Conservation (phyloP, 257 asterid genomes). For the Datura wrightii region DNA sequence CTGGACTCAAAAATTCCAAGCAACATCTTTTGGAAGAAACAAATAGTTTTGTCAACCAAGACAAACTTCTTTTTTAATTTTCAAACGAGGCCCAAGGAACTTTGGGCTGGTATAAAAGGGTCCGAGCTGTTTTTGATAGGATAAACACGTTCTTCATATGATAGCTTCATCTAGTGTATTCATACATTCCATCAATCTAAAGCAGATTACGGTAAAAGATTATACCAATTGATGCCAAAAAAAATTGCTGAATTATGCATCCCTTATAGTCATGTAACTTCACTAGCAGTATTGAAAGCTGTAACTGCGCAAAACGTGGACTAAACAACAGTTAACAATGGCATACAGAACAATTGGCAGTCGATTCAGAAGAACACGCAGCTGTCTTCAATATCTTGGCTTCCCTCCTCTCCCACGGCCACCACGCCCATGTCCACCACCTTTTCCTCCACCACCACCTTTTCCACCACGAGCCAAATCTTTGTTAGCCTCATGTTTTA, state of each 20-base stretch:
- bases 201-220: background rate
- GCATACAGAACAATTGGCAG: background rate
- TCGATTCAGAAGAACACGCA: background rate
- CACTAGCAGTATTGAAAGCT: background rate
- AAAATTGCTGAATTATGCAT: background rate
- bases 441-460: conserved; percentile 57
- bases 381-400: conserved; percentile 12
- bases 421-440: conserved; percentile 59
- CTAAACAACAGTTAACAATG: background rate
- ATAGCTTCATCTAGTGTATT: background rate
- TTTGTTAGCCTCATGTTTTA: conserved; percentile 64
- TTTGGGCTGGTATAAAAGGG: background rate
- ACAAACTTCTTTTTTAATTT: too few species aligned
- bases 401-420: conserved; percentile 50
- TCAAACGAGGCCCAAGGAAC: background rate
- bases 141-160: background rate
- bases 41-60: too few species aligned
- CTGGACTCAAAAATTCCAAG: background rate
- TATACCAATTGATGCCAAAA: conserved; percentile 7
- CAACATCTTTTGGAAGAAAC: background rate
- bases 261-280: background rate
- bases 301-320: background rate
- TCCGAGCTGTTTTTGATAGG: background rate
- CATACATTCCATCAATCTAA: background rate
- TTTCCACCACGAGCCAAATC: conserved; percentile 69